A percentile compares a stretch with the other conserved stretches of the same genome.
Conservation (phyloP, 2,329 filamentous ascomycete genomes). For the Penicillium sp. region DNA sequence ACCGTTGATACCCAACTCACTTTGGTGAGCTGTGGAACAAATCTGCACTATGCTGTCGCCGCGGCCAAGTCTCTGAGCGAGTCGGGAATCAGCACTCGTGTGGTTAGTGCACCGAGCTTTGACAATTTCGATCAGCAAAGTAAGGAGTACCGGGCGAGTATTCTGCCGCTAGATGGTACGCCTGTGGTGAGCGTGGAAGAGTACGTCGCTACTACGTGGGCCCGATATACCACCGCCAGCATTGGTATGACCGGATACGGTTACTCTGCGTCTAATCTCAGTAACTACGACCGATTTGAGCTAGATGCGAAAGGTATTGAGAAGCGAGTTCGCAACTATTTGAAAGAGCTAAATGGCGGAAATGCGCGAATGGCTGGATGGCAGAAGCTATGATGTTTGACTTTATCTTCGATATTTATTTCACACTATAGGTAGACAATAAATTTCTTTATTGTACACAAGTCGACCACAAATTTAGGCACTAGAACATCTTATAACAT, state of each 20-base stretch:
- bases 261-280: conserved; percentile 16
- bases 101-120: conserved; percentile 86
- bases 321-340: background rate
- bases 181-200: conserved; percentile 81
- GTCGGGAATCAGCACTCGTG: conserved; percentile 67
- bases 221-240: conserved; percentile 20
- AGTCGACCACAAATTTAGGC: too few relatives aligned
- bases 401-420: too few relatives aligned
- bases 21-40: conserved; percentile 83
- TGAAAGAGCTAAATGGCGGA: background rate
- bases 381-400: too few relatives aligned
- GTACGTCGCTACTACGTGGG: conserved; percentile 13
- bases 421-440: too few relatives aligned
- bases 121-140: conserved; percentile 85
- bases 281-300: conserved; percentile 3
- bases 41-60: conserved; percentile 82
- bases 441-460: too few relatives aligned
- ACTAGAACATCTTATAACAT: too few relatives aligned
- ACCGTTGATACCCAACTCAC: conserved; percentile 79
- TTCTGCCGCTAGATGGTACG: conserved; percentile 77
- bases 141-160: conserved; percentile 84
- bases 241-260: conserved; percentile 23
- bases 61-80: conserved; percentile 68
- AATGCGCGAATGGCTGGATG: background rate
- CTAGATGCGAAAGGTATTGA: background rate